Evolutionary conservation across 805 yeast genomes (phyloP).

Genomic region (Metschnikowia hibisci): DNA sequence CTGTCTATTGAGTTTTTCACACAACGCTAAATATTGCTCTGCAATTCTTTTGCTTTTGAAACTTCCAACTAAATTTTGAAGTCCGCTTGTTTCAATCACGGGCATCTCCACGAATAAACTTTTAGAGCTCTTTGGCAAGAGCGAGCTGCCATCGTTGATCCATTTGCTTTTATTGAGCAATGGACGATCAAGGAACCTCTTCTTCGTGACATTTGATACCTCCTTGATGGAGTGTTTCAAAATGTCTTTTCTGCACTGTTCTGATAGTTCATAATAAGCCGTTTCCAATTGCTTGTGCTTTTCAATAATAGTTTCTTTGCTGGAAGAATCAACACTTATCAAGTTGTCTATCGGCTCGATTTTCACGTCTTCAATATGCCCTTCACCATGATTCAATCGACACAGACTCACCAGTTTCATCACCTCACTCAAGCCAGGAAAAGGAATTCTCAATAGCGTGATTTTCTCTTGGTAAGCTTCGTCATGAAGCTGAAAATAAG

Average conservation of each 20-base stretch:
- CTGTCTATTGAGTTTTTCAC: conserved; percentile 47
- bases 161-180: conserved; percentile 8
- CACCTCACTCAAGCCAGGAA: conserved; percentile 4
- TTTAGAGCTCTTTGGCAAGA: conserved; percentile 33
- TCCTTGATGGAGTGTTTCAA: conserved; percentile 41
- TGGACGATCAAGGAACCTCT: conserved; percentile 24
- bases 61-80: conserved; percentile 18
- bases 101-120: conserved; percentile 32
- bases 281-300: conserved; percentile 46
- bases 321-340: neutral
- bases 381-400: neutral
- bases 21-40: conserved; percentile 19
- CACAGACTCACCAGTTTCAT: conserved; percentile 2
- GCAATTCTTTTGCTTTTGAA: conserved; percentile 21
- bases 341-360: neutral
- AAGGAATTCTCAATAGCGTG: conserved; percentile 9
- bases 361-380: neutral
- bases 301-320: conserved; percentile 14
- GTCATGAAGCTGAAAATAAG: conserved; percentile 55
- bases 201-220: conserved; percentile 25
- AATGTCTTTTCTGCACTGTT: conserved; percentile 50
- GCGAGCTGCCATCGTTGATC: conserved; percentile 28
- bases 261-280: conserved; percentile 57
- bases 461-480: conserved; percentile 29
- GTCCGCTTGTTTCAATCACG: conserved; percentile 17